Evolutionary conservation across 805 yeast species (phyloP), one percentile per base, ranked within the genome.

Genomic region (Starmerella stigmatis): DNA sequence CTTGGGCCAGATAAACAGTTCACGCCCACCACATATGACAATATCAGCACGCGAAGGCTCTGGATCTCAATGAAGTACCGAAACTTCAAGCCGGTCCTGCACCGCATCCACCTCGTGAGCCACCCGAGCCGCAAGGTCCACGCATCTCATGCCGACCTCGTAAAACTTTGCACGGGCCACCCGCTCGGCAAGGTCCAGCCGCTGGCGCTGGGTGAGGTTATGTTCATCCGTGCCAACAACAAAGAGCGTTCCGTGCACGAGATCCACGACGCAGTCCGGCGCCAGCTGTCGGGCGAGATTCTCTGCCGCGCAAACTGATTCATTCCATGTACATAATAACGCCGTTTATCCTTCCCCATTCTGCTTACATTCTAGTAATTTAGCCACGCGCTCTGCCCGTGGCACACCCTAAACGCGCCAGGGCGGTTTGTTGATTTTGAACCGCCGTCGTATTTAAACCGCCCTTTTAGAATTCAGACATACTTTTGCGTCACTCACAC

Each of bases 11-110:
- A 92, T 62, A 48, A 49, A 23, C 59, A 52, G 25, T 60, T 67
- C 36, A 68, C 67, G 2, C 81, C 88, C 0, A 77, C 76, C 4
- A 86, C 97, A 0, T 86, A 81, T 27, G 94, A 84, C 60, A 88
- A 89, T 60, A 76, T 92, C 25, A 65, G 94, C 16, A 74, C 88
- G 1, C 77, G 97, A 59, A 73, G 94, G 55, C 71, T 92, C 41
- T 92, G 98, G 98, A 63, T 92, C 17, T 94, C 88, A 2, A 69
- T 92, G 61, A 92, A 92, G 62, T 92, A 92, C 63, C 76, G 89
- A 59, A 76, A 85, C 52, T 76, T 80, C 58, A 69, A 71, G 54
- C 81, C 96, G 0, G 94, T 92, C 15, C 69, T 92, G 51, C 72
- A 77, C 53, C 73, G 76, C 45, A 75, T 86, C 56, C 71, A 75